Evolutionary conservation across 1,139 yeast genomes (phyloP).

Genomic region (Ogataea hybrid): DNA sequence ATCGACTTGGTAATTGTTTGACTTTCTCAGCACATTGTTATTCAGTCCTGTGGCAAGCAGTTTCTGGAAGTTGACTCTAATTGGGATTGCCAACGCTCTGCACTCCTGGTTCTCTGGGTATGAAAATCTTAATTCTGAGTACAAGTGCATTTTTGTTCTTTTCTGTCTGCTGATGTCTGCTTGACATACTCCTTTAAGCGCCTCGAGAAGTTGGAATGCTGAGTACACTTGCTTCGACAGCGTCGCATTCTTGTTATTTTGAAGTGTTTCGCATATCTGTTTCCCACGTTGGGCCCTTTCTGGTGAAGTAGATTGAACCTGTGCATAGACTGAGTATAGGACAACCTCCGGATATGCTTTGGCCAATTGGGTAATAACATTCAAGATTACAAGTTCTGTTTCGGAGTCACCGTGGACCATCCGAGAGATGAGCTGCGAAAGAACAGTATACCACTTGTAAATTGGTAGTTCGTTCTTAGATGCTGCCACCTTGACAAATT

Average conservation of each 20-base stretch:
- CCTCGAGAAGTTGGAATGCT: constrained; percentile 29
- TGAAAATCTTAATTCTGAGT: constrained; percentile 48
- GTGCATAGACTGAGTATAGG: constrained; percentile 81
- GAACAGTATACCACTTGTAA: constrained; percentile 77
- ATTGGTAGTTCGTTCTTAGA: constrained; percentile 51
- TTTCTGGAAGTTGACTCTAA: constrained; percentile 69
- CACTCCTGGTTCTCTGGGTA: constrained; percentile 48
- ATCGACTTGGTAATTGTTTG: constrained; percentile 31
- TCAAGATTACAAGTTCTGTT: constrained; percentile 55
- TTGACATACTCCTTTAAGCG: constrained; percentile 31
- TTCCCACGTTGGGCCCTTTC: constrained; percentile 56
- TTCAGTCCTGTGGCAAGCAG: constrained; percentile 45
- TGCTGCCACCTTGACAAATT: constrained; percentile 43
- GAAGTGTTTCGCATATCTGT: constrained; percentile 36
- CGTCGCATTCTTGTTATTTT: constrained; percentile 20
- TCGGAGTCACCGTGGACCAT: constrained; percentile 60
- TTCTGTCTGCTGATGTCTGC: constrained; percentile 28
- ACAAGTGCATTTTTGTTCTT: constrained; percentile 26
- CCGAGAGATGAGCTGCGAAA: constrained; percentile 84
- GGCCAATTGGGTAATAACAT: constrained; percentile 56
- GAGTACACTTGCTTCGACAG: constrained; percentile 19
- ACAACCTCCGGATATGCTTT: constrained; percentile 76
- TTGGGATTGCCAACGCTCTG: constrained; percentile 73
- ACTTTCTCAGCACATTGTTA: constrained; percentile 6
- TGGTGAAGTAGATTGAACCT: constrained; percentile 63